Conservation (phyloP, 202 grass and related monocot species). For the Carex arenaria region DNA sequence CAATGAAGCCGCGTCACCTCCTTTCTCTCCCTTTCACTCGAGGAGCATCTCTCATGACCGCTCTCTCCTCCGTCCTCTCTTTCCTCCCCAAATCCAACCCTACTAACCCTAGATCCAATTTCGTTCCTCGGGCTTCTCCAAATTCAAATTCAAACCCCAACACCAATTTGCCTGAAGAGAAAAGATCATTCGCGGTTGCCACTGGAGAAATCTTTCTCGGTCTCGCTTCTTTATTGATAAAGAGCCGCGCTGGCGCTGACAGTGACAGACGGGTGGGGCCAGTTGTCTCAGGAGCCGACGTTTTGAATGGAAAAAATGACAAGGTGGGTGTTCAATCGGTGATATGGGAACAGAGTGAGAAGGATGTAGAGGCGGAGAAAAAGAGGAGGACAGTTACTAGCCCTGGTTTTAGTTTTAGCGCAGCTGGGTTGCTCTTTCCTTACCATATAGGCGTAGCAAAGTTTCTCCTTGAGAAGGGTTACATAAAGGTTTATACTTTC, state of each 20-base stretch:
- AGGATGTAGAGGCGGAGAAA: conserved; percentile 71
- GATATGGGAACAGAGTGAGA: conserved; percentile 66
- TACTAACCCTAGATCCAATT: conserved; percentile 16
- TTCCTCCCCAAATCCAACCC: background rate
- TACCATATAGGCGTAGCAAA: conserved; percentile 77
- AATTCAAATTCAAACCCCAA: background rate
- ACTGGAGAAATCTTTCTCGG: conserved; percentile 73
- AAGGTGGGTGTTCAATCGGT: too few relatives aligned
- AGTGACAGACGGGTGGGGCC: background rate
- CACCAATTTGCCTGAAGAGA: background rate
- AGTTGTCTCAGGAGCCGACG: conserved; percentile 24
- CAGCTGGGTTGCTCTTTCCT: conserved; percentile 74
- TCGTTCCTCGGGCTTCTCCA: conserved; percentile 34
- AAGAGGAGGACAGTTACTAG: conserved; percentile 33
- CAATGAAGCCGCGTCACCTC: conserved; percentile 31
- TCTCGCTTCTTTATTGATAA: conserved; percentile 48
- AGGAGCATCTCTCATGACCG: background rate
- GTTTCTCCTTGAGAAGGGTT: conserved; percentile 73
- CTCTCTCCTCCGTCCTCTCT: conserved; percentile 12
- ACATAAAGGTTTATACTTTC: conserved; percentile 58
- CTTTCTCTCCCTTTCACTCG: background rate
- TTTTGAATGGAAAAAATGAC: background rate
- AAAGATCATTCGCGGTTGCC: conserved; percentile 53
- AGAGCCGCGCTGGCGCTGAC: conserved; percentile 10
- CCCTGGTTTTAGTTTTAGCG: conserved; percentile 92